phyloP scores from a whole-genome alignment of 805 yeast genomes.

The Saccharomycopsis sp. region DNA sequence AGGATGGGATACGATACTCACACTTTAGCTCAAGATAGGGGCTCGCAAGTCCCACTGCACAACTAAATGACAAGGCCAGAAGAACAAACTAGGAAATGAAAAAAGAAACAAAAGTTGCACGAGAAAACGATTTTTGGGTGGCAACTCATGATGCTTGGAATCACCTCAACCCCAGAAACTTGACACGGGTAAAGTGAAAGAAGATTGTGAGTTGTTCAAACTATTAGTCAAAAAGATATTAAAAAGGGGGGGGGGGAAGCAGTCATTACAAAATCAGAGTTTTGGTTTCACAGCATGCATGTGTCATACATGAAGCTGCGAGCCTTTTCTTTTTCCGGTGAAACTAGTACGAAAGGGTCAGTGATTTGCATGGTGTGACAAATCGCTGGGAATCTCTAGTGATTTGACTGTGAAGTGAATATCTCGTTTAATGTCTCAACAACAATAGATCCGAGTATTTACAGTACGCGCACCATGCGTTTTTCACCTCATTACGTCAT shows the following conservation, averaged over 20 bases:
- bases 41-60: too few species aligned
- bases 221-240: neutral
- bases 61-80: too few species aligned
- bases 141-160: too few species aligned
- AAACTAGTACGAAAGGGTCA: neutral
- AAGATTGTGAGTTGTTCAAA: too few species aligned
- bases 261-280: neutral
- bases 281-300: slow-evolving; percentile 1
- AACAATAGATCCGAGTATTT: neutral
- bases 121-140: neutral
- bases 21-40: too few species aligned
- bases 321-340: neutral
- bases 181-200: too few species aligned
- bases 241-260: too few species aligned
- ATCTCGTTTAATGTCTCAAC: neutral
- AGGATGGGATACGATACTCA: too few species aligned
- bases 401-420: too few species aligned
- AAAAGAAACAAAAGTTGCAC: neutral
- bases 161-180: too few species aligned
- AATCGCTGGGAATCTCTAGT: neutral
- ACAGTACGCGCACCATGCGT: neutral
- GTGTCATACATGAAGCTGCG: neutral
- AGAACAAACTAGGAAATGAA: neutral
- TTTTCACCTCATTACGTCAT: neutral
- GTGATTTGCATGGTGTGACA: neutral